Base-by-base conservation (phyloP, 2,329 filamentous ascomycete genomes). In the Exophiala sideris region DNA sequence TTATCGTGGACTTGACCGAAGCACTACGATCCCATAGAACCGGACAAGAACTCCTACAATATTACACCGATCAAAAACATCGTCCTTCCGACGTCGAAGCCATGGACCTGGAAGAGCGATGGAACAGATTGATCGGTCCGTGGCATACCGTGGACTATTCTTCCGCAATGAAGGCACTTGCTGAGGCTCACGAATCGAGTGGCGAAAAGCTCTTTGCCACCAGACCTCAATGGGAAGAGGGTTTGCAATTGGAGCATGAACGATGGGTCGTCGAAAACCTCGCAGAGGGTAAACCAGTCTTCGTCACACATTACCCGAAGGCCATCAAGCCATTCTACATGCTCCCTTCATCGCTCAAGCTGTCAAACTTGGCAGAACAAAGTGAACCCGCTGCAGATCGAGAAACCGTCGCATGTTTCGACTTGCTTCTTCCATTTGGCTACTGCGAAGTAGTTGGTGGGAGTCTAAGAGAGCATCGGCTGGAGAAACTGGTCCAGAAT, bases 311-410 rank as follows among this genome's bases (percentile, higher is more conserved):
- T 69, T 99, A 96, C 68, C 94, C 94, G n/a, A 83, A 83, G 61
- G 76, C 79, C 45, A 84, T 94, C 69, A 99, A 99, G 73, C 89
- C 92, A 9, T 99, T 97, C 73, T 99, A 91, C 71, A 91, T 91
- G 88, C 71, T 82, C 2, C 82, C 83, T 12, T 82, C 81, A 5
- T 47, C 52, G 6, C 12, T 34, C 18, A 36, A 12, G 10, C n/a
- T 14, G 18, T 14, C 29, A 32, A 33, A 47, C 12, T 14, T 29
- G 3, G 21, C 48, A 36, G 34, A 21, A 3, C 47, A 46, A 12
- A 14, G n/a, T 29, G 35, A 12, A 5, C 3, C 10, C 18, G n/a
- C 41, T 24, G 41, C 9, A 46, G 48, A 35, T 10, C 56, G 62
- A 33, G 65, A 70, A 45, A 95, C 90, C 3, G 90, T 90, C 10